Evolutionary conservation across 495 filamentous ascomycete genomes (phyloP), one percentile per base, ranked within the genome.

Genomic region (Annulohypoxylon moriforme): DNA sequence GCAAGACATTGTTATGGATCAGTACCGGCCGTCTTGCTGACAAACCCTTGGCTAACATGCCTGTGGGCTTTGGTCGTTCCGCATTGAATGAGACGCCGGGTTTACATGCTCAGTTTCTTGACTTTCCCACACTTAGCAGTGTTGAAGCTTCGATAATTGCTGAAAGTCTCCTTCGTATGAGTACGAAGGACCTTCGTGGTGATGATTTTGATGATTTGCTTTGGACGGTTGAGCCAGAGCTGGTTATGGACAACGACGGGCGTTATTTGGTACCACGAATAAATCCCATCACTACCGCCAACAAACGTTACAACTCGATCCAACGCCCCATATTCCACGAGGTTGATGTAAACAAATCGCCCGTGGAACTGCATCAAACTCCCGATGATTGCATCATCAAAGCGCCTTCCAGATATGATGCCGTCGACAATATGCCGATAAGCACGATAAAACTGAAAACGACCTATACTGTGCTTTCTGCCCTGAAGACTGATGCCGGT

Each of bases 1-100:
- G 74, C 9, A 81, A 80, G 58, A 79, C 75, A 24, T 57, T 85
- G 1, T 57, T 86, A 0, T 85, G 84, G 84, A 55, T 85, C 1
- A 84, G 76, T 0, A 70, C 67, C 11, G 83, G 80, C 2, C 67
- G 78, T 14, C 66, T 74, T 14, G 67, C 52, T 0, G 73, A 79
- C 1, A 75, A 83, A 2, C 81, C 82, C 2, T 81, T 70, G 46
- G 69, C 57, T 13, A 80, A 80, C 33, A 81, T 85, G 73, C 79
- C 77, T 14, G 61, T 81, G 5, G 84, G 80, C 6, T 71, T 85
- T 9, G 76, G 80, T 22, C 76, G 84, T 0, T 67, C 75, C 2
- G 69, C 65, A n/a, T 72, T 75, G 44, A 70, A 73, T 71, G 74
- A 72, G 22, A 50, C 49, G 1, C 25, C 63, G 0, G 61, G n/a